These are phyloP conservation scores for Trichopus zeylanicus DNA, from an alignment of 116 monocot species.

Conservation along the genomic window DNA sequence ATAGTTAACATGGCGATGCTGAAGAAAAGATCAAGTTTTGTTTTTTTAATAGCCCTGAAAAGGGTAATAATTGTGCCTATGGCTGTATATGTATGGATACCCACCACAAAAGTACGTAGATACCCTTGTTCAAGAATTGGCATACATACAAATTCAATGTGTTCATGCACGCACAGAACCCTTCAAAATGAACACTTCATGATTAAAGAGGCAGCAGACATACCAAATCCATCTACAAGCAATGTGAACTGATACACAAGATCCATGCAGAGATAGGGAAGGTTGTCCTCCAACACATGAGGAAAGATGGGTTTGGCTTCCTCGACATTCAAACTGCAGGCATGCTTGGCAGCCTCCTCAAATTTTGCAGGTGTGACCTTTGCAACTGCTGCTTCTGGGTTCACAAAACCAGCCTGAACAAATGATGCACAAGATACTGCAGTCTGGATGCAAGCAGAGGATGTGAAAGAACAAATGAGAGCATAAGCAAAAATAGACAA, in stretches of 20 bases:
- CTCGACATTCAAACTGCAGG: constrained; percentile 30
- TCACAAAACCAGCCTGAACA: constrained; percentile 36
- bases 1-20: no score
- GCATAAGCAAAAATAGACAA: constrained; percentile 1
- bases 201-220: not conserved
- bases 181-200: no score
- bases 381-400: constrained; percentile 17
- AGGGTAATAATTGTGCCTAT: no score
- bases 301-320: constrained; percentile 31
- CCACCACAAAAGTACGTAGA: no score
- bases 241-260: constrained; percentile 58
- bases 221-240: constrained; percentile 74
- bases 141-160: no score
- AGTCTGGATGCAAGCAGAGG: not conserved
- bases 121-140: no score
- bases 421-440: not conserved
- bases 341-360: constrained; percentile 40
- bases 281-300: constrained; percentile 22
- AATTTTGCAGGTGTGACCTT: constrained; percentile 36
- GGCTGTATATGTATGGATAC: no score
- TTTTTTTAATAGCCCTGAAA: no score
- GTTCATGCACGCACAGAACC: no score
- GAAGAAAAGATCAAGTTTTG: no score
- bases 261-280: constrained; percentile 65
- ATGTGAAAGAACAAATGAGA: not conserved